Conservation (phyloP, 2,329 filamentous ascomycete genomes). For the Verticillium longisporum region DNA sequence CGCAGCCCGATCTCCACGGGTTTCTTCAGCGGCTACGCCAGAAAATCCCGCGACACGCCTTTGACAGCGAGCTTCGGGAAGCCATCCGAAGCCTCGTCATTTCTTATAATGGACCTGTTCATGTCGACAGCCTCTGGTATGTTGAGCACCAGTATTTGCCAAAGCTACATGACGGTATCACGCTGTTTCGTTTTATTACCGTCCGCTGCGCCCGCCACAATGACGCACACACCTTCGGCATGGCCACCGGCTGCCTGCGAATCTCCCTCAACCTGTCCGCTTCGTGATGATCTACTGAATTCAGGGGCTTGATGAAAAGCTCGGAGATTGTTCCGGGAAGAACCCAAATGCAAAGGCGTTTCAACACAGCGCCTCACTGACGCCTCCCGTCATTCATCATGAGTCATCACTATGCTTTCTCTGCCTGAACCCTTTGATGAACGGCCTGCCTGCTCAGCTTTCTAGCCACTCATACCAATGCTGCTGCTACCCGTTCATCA, state of each 20-base stretch:
- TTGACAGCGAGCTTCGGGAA: not conserved
- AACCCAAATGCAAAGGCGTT: not conserved
- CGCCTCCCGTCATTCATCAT: not conserved
- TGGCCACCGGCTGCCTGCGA: too few relatives aligned
- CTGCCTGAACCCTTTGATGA: not conserved
- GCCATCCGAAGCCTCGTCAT: not conserved
- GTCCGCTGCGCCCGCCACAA: too few relatives aligned
- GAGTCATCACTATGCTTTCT: not conserved
- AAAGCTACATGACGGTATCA: not conserved
- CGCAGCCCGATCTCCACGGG: not conserved
- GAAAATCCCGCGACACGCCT: not conserved
- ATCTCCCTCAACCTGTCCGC: too few relatives aligned
- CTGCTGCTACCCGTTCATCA: not conserved
- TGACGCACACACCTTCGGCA: too few relatives aligned
- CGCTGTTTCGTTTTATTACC: not conserved
- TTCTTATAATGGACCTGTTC: not conserved
- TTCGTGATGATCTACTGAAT: too few relatives aligned
- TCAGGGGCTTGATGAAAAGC: too few relatives aligned
- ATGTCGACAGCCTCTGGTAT: not conserved
- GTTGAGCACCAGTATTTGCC: not conserved
- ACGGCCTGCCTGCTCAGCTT: not conserved
- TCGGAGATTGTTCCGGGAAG: too few relatives aligned
- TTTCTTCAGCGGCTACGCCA: not conserved
- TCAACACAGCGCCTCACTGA: not conserved
- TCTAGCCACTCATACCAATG: not conserved